Percentiles rank a stretch among this genome's conserved stretches.
Evolutionary conservation across 2,329 filamentous ascomycete genomes (phyloP).

Genomic region (Colletotrichum kahawae): DNA sequence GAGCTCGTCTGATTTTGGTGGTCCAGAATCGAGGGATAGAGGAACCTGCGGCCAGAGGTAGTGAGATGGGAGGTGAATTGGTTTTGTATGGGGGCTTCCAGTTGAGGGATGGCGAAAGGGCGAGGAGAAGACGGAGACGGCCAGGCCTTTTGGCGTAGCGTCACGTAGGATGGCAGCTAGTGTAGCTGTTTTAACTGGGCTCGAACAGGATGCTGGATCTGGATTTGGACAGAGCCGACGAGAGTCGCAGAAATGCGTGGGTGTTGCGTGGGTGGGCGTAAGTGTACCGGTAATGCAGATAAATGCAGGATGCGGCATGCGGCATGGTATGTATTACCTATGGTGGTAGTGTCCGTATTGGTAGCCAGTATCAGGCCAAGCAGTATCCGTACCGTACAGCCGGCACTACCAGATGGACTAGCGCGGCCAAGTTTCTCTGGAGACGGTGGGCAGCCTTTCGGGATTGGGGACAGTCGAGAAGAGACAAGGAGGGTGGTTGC

Average conservation of each 20-base stretch:
- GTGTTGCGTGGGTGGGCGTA: neutral
- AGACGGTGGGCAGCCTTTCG: neutral
- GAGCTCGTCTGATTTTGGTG: neutral
- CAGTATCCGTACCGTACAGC: slow-evolving; percentile 10
- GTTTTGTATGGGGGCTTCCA: neutral
- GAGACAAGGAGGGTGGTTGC: slow-evolving; percentile 11
- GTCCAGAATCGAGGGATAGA: neutral
- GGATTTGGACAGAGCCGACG: neutral
- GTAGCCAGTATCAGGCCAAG: slow-evolving; percentile 4
- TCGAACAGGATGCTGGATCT: slow-evolving; percentile 1
- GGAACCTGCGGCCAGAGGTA: neutral
- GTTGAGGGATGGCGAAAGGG: neutral
- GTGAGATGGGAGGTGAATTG: neutral
- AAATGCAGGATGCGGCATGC: slow-evolving; percentile 3
- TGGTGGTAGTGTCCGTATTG: neutral
- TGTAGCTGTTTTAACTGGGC: neutral
- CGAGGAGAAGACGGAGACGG: neutral
- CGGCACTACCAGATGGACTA: slow-evolving; percentile 8
- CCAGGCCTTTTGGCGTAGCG: neutral
- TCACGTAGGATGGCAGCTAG: neutral
- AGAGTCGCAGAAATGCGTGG: neutral
- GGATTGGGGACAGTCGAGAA: neutral
- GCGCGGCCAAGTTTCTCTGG: slow-evolving; percentile 2
- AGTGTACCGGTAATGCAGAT: neutral
- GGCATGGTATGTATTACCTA: neutral